Conservation (phyloP, 192 early-diverging fungal genomes). For the Kickxella alabastrina region DNA sequence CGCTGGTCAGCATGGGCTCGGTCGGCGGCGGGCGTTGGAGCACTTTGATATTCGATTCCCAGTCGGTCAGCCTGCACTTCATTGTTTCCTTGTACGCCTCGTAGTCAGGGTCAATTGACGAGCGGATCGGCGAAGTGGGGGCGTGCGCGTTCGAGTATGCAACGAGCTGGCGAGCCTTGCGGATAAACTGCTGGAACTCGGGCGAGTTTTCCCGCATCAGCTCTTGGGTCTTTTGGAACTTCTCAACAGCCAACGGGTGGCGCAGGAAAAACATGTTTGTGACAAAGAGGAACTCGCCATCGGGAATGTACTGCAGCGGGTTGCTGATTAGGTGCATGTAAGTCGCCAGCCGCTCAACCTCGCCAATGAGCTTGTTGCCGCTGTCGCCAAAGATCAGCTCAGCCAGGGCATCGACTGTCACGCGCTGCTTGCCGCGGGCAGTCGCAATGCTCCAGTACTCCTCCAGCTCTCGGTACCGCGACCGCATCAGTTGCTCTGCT, state of each 20-base stretch:
- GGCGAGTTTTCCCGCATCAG: conserved; percentile 53
- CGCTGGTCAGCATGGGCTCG: conserved; percentile 6
- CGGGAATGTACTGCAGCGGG: conserved; percentile 52
- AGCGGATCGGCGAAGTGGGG: conserved; percentile 16
- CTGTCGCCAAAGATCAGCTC: conserved; percentile 28
- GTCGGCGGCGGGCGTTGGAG: conserved; percentile 1
- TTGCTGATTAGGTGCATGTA: conserved; percentile 58
- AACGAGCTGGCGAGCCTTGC: conserved; percentile 46
- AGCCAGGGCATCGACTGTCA: conserved; percentile 37
- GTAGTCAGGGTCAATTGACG: conserved; percentile 15
- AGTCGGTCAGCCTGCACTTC: conserved; percentile 23
- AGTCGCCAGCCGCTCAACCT: conserved; percentile 52
- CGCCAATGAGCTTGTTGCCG: conserved; percentile 2
- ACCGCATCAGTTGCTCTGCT: conserved; percentile 33
- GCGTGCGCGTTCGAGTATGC: conserved; percentile 14
- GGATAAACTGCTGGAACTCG: conserved; percentile 50
- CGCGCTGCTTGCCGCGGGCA: conserved; percentile 11
- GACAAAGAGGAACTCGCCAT: conserved; percentile 45
- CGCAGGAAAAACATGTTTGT: conserved; percentile 55
- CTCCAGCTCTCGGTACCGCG: conserved; percentile 29
- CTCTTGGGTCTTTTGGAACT: conserved; percentile 41
- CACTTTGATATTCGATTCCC: conserved; percentile 2
- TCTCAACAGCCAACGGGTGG: conserved; percentile 34
- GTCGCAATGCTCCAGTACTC: conserved; percentile 28
- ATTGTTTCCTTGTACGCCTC: conserved; percentile 8